Base-by-base conservation (phyloP, 2,329 filamentous ascomycete genomes). In the Colletotrichum sp. region DNA sequence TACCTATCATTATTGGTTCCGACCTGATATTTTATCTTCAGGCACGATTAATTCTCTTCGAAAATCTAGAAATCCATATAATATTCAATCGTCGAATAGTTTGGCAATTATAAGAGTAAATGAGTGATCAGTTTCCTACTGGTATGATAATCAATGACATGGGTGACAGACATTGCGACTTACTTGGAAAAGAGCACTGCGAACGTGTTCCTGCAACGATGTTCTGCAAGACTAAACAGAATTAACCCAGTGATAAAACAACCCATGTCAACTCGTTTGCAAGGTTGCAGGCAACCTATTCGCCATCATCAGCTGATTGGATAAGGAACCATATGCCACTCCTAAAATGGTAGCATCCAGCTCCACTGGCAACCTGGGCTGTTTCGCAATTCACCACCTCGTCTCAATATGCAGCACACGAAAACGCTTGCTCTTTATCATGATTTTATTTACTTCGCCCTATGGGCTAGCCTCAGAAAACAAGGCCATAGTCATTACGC, bases 401-500 rank as follows among this genome's bases (percentile, higher is more conserved):
- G 10, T 48, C 43, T 52, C n/a, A 13, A 10, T 8, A 21, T 8
- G n/a, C 43, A 52, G n/a, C 43, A 5, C 10, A 52, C n/a, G 0
- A 24, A 24, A 21, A 21, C n/a, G 6, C n/a, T 21, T 48, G n/a
- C 6, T 58, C 6, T 18, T 26, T 16, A 4, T 43, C 34, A 6
- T 64, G 34, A 28, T 43, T 26, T 43, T 26, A 28, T 43, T 43
- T 24, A 38, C 3, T 64, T 43, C 16, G 34, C n/a, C 34, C 9
- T 43, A 12, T 16, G 12, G 34, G 61, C 34, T 2, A 64, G n/a
- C 48, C 55, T 61, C 24, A 28, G 16, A 38, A 52, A 26, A 13
- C 16, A 28, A 65, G 4, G 32, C 28, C n/a, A 9, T 38, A 34
- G 48, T 76, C 73, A 61, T 76, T 76, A 76, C 48, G 48, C 62